Evolutionary conservation across 2,329 filamentous ascomycete genomes (phyloP).

Genomic region (Aschersonia sp.): DNA sequence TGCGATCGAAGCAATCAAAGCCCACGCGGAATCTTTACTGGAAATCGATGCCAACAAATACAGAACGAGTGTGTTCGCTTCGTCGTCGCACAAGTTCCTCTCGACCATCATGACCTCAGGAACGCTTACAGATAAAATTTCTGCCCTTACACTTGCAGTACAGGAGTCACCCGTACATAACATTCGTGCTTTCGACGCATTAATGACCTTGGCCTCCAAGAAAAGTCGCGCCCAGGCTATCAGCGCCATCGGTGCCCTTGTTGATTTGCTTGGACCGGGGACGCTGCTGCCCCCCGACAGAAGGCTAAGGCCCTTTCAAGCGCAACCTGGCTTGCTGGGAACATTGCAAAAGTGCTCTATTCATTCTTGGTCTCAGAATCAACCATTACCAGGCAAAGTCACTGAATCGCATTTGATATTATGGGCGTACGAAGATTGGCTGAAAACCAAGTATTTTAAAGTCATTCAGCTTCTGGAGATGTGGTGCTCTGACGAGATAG

Average conservation of each 20-base stretch:
- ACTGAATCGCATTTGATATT: slow-evolving; percentile 65
- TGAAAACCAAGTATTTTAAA: slow-evolving; percentile 89
- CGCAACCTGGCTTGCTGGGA: slow-evolving; percentile 62
- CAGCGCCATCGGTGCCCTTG: slow-evolving; percentile 80
- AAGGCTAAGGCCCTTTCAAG: slow-evolving; percentile 64
- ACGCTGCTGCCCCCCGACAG: slow-evolving; percentile 70
- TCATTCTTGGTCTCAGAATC: slow-evolving; percentile 49
- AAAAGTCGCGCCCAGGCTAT: slow-evolving; percentile 87
- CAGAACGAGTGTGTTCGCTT: slow-evolving; percentile 56
- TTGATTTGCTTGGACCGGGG: slow-evolving; percentile 86
- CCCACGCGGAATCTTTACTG: slow-evolving; percentile 60
- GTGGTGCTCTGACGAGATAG: slow-evolving; percentile 91
- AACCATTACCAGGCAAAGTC: slow-evolving; percentile 58
- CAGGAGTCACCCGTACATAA: slow-evolving; percentile 96
- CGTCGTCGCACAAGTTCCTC: slow-evolving; percentile 89
- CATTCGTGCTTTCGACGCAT: slow-evolving; percentile 71
- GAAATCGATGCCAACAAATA: slow-evolving; percentile 69
- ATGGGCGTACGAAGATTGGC: slow-evolving; percentile 90
- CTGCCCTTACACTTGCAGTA: slow-evolving; percentile 80
- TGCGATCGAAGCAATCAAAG: slow-evolving; percentile 38
- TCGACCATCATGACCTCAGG: slow-evolving; percentile 93
- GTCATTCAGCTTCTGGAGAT: slow-evolving; percentile 80
- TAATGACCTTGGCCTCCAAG: slow-evolving; percentile 76
- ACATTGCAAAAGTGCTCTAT: slow-evolving; percentile 48
- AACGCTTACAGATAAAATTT: slow-evolving; percentile 93